Base-by-base conservation (phyloP, 192 early-diverging fungal genomes). In the Coemansia sp. region DNA sequence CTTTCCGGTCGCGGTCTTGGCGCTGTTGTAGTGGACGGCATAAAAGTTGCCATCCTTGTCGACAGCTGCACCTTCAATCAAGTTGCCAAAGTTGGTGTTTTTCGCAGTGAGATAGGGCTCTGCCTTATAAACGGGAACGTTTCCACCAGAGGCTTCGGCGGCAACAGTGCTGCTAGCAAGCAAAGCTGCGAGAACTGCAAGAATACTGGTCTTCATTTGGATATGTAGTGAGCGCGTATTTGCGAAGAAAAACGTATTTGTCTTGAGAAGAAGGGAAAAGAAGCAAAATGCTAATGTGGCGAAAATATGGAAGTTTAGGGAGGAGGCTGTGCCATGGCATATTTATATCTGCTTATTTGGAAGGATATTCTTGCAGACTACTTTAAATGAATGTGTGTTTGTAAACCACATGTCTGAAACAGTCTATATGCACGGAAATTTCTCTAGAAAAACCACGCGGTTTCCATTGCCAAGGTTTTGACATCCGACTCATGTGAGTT, bases 21-120 rank as follows among this genome's bases (percentile, higher is more conserved):
- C 29, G 37, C 43, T 56, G 43, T 74, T 71, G 59, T 71, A 87
- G 58, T 77, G 40, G 33, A 75, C 74, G 2, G 86, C 80, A 49
- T 84, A 87, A 34, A 82, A 55, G 58, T 71, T 66, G 30, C 86
- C 86, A n/a, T 48, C 43, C 42, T 59, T 66, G 69, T 84, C 84
- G 20, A 84, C 83, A 26, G 67, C 83, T 4, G 81, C 81, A 28
- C 86, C 86, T 65, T 87, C 86, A 48, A 87, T 87, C 34, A 57
- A 28, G 1, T 76, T 26, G 43, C 85, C 85, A 55, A 86, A 86
- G 69, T 58, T 51, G 7, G 82, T 61, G 31, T 56, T 33, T n/a
- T 26, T 33, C 2, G 74, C 51, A 7, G 63, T 59, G 12, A 84
- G n/a, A 12, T 67, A 77, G 28, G 78, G 46, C 40, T 55, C 59